phyloP scores from a whole-genome alignment of 805 yeast genomes.

The Metschnikowia henanensis region DNA sequence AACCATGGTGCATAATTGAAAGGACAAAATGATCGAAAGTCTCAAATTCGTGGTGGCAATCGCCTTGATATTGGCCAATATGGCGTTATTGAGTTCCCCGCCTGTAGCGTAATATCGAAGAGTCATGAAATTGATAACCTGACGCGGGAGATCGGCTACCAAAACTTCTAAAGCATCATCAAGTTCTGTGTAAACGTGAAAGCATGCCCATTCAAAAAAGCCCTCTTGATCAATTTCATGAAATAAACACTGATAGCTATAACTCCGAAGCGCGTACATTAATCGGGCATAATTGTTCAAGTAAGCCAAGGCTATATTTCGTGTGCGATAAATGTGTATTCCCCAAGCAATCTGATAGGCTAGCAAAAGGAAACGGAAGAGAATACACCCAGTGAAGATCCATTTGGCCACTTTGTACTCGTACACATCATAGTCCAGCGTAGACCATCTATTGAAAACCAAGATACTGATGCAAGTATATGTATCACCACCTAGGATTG shows the following conservation, averaged over 20 bases:
- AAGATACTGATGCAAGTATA: constrained; percentile 76
- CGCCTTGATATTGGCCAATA: constrained; percentile 46
- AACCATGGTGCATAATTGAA: constrained; percentile 73
- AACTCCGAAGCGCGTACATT: constrained; percentile 54
- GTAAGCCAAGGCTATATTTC: constrained; percentile 68
- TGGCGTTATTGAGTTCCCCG: constrained; percentile 44
- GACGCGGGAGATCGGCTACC: constrained; percentile 85
- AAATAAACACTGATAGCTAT: constrained; percentile 71
- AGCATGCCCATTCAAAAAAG: constrained; percentile 65
- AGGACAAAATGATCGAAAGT: constrained; percentile 70
- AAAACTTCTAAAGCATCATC: constrained; percentile 62
- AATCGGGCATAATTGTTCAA: constrained; percentile 63
- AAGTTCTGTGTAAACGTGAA: constrained; percentile 62
- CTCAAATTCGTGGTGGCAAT: constrained; percentile 62
- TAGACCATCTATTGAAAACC: constrained; percentile 71
- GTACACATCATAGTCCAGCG: constrained; percentile 44
- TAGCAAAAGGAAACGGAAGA: constrained; percentile 61
- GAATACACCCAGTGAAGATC: constrained; percentile 81
- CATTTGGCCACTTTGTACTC: constrained; percentile 57
- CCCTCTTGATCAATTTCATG: constrained; percentile 63
- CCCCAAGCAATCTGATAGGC: constrained; percentile 61
- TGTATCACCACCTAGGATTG: constrained; percentile 63
- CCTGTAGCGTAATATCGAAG: constrained; percentile 50
- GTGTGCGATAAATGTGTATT: constrained; percentile 53
- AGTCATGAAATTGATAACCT: constrained; percentile 78